phyloP scores from a whole-genome alignment of 805 yeast species.

The Saccharomycopsis schoenii region DNA sequence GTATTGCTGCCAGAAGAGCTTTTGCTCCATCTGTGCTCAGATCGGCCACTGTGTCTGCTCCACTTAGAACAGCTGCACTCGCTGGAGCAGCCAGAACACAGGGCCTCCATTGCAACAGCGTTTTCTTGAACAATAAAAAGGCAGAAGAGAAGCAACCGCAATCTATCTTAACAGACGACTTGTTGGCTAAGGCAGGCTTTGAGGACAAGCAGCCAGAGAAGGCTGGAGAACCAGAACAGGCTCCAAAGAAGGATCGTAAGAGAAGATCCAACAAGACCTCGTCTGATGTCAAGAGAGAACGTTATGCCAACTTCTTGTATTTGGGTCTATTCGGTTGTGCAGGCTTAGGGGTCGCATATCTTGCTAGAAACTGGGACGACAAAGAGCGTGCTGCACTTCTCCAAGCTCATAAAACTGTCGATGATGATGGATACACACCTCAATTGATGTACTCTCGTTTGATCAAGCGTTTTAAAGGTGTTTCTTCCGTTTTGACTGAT shows the following conservation, averaged over 20 bases:
- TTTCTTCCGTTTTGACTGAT: conserved; percentile 78
- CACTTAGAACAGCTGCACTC: neutral
- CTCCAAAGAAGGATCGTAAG: conserved; percentile 28
- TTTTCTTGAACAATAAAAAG: neutral
- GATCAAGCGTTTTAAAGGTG: conserved; percentile 57
- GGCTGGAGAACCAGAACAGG: conserved; percentile 3
- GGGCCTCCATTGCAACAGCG: neutral
- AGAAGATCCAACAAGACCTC: conserved; percentile 54
- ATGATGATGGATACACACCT: conserved; percentile 58
- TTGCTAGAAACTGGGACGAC: conserved; percentile 80
- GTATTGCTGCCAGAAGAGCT: neutral
- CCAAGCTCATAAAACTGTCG: conserved; percentile 32
- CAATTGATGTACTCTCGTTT: conserved; percentile 58
- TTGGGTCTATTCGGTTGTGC: conserved; percentile 42
- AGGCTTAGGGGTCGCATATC: conserved; percentile 45
- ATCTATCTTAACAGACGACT: conserved; percentile 68
- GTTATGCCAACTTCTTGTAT: conserved; percentile 67
- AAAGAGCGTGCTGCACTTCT: conserved; percentile 51
- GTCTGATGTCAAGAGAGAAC: conserved; percentile 74
- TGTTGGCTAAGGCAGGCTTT: conserved; percentile 77
- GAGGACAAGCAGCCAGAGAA: conserved; percentile 9
- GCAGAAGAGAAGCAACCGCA: conserved; percentile 22
- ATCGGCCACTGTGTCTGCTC: neutral
- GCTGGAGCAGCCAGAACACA: neutral
- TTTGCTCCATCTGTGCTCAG: neutral